Evolutionary conservation across 495 filamentous ascomycete genomes (phyloP), one percentile per base, ranked within the genome.

Genomic region (Aspergillus leporis): DNA sequence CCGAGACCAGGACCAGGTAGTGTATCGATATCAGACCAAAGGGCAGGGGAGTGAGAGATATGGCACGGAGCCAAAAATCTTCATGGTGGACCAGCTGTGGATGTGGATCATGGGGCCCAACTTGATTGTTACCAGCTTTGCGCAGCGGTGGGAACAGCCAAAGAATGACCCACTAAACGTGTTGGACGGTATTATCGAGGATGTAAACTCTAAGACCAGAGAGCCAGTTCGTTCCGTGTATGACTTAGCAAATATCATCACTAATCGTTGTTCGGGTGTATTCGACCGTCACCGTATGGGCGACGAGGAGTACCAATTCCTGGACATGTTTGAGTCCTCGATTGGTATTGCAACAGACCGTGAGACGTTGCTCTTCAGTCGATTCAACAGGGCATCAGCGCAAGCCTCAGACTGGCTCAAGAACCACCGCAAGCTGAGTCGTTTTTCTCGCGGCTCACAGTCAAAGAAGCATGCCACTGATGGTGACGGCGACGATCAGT

Each of bases 31-130:
- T 63, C 82, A 79, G 59, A 76, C 73, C 4, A 67, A 72, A 48
- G 66, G 64, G 7, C 65, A 67, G 13, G 68, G 59, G 8, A 59
- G 63, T 32, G 70, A 64, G 22, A 69, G 68, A 18, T 64, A 74
- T 13, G 62, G 64, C 1, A 63, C 74, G n/a, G 84, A 87, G 50
- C 79, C 80, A 1, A 90, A 89, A 61, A 82, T 90, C 10, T 86
- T 89, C 65, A 90, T 90, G 87, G 87, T 90, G 5, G 87, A 90
- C 63, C 86, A 90, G 64, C 72, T 90, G 7, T 90, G 87, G 87
- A 81, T 90, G 70, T 90, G 85, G 85, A 75, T 89, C 21, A 65
- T 89, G 8, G 86, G 88, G 2, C 79, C 82, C 58, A 81, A 86
- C 55, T 70, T 88, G 28, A 83, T 90, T 50, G 77, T 90, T 30